Conservation (phyloP, 2,329 filamentous ascomycete species). For the Dactylellina drechsleri region DNA sequence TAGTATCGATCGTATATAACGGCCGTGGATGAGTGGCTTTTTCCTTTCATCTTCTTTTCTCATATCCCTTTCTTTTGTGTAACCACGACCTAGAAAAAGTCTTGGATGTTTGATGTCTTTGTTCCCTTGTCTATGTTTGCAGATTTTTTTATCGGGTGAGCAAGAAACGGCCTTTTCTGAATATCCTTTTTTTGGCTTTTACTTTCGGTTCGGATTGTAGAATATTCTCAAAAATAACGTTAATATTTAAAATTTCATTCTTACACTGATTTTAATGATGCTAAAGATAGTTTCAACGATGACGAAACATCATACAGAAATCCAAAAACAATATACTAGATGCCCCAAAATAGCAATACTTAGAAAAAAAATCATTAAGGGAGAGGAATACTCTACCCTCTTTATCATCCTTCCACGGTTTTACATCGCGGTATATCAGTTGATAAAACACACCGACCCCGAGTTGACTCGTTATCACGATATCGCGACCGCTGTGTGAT, state of each 20-base stretch:
- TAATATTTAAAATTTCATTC: background rate
- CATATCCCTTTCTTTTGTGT: background rate
- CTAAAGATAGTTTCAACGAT: background rate
- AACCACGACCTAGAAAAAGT: constrained; percentile 28
- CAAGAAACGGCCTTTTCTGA: constrained; percentile 5
- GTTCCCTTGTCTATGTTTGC: constrained; percentile 15
- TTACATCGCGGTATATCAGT: background rate
- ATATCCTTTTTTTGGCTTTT: constrained; percentile 5
- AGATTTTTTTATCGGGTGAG: constrained; percentile 5
- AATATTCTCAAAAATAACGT: constrained; percentile 28
- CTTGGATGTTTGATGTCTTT: constrained; percentile 11
- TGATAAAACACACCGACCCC: background rate
- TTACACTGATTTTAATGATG: background rate
- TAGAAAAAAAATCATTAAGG: background rate
- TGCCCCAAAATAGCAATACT: background rate
- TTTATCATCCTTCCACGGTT: background rate
- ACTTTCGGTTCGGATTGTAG: constrained; percentile 45
- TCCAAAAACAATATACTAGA: background rate
- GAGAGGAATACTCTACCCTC: background rate
- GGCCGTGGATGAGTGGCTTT: constrained; percentile 3
- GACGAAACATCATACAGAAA: background rate
- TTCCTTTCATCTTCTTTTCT: background rate
- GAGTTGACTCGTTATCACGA: no score
- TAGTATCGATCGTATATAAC: constrained; percentile 27
- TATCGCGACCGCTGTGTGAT: no score